phyloP scores from a whole-genome alignment of 441 rosid genomes.

The Gossypium davidsonii region DNA sequence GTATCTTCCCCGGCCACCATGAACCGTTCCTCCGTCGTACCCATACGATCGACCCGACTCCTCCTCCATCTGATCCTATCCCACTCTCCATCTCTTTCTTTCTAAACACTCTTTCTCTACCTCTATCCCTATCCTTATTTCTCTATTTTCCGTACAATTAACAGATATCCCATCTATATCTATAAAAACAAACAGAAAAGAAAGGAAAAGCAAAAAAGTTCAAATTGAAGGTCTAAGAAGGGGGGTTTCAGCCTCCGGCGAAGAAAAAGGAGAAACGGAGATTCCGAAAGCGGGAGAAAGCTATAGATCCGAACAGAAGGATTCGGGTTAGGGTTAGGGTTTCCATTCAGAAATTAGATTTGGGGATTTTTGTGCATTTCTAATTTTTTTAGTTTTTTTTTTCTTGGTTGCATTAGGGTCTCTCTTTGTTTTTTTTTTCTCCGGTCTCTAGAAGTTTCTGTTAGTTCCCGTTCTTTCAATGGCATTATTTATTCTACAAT shows the following conservation, averaged over 20 bases:
- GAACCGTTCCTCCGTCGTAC: constrained; percentile 96
- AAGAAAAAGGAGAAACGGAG: constrained; percentile 32
- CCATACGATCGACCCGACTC: constrained; percentile 90
- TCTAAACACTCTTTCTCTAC: constrained; percentile 6
- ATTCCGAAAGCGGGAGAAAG: constrained; percentile 28
- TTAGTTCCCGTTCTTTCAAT: background rate
- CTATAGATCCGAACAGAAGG: constrained; percentile 25
- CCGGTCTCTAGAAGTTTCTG: background rate
- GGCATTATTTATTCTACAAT: background rate
- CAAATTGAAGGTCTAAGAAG: background rate
- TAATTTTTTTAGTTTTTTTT: background rate
- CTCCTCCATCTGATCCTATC: constrained; percentile 45
- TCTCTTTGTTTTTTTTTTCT: background rate
- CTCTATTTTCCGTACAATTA: constrained; percentile 14
- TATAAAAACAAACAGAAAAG: background rate
- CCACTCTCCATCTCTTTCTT: constrained; percentile 48
- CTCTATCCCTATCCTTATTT: background rate
- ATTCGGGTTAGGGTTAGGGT: constrained; percentile 38
- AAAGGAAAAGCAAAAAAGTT: background rate
- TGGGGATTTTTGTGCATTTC: constrained; percentile 28
- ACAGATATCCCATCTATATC: constrained; percentile 3
- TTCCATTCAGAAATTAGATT: constrained; percentile 59
- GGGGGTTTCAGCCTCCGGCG: constrained; percentile 38
- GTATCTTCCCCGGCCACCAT: constrained; percentile 98
- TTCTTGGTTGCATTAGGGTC: background rate